A percentile compares a stretch with the other conserved stretches of the same genome.
Conservation (phyloP, 2,329 filamentous ascomycete genomes). For the Parafenestella ontariensis region DNA sequence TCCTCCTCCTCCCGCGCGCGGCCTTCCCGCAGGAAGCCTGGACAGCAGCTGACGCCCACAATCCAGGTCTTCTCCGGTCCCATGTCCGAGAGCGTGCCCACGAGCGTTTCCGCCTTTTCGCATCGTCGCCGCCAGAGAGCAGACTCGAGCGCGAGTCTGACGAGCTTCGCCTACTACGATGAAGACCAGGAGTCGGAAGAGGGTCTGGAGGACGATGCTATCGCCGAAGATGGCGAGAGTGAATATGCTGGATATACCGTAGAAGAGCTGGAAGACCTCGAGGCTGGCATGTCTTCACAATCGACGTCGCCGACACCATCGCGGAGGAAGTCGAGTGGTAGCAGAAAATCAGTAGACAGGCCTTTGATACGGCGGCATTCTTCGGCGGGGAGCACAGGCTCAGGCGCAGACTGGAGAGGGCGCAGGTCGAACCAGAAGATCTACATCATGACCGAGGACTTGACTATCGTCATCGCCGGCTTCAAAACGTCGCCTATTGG, state of each 20-base stretch:
- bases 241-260: conserved; percentile 46
- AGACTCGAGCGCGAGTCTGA: conserved; percentile 78
- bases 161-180: conserved; percentile 78
- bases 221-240: conserved; percentile 40
- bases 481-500: conserved; percentile 80
- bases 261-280: conserved; percentile 60
- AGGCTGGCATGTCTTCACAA: conserved; percentile 37
- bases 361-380: conserved; percentile 75
- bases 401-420: conserved; percentile 62
- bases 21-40: conserved; percentile 18
- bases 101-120: conserved; percentile 88
- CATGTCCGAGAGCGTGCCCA: conserved; percentile 93
- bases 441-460: conserved; percentile 90
- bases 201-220: conserved; percentile 41
- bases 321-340: conserved; percentile 69
- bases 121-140: conserved; percentile 82
- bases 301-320: conserved; percentile 28
- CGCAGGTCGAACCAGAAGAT: conserved; percentile 84
- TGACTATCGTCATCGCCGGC: conserved; percentile 91
- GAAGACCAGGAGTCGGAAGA: conserved; percentile 67
- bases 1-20: conserved; percentile 4
- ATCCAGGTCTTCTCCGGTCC: conserved; percentile 83
- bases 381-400: conserved; percentile 73
- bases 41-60: conserved; percentile 46
- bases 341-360: conserved; percentile 63